phyloP scores from a whole-genome alignment of 805 yeast genomes.

The Nematodospora valgi region DNA sequence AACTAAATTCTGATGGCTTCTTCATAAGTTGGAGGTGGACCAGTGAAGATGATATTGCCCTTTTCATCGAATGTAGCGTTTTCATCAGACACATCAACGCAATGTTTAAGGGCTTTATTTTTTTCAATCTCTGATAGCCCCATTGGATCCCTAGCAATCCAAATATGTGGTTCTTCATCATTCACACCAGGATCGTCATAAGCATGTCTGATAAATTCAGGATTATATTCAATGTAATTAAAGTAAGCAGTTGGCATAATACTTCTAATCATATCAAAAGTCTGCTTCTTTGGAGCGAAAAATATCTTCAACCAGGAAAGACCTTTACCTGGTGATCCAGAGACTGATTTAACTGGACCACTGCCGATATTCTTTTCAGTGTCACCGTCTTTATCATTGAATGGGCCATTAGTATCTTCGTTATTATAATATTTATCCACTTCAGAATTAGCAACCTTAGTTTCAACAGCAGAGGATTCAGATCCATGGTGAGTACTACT shows the following conservation, averaged over 20 bases:
- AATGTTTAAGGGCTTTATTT: conserved; percentile 50
- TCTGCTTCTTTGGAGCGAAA: conserved; percentile 46
- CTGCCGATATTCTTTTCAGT: conserved; percentile 12
- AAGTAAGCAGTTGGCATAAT: conserved; percentile 40
- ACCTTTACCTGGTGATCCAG: conserved; percentile 18
- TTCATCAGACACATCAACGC: conserved; percentile 54
- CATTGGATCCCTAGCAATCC: conserved; percentile 68
- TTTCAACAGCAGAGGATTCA: conserved; percentile 9
- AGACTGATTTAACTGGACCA: conserved; percentile 9
- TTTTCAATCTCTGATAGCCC: conserved; percentile 65
- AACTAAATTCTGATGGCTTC: conserved; percentile 38
- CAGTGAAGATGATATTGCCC: conserved; percentile 50
- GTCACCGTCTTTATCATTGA: conserved; percentile 22
- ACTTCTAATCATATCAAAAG: conserved; percentile 43
- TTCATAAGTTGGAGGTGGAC: conserved; percentile 71
- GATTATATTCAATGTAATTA: conserved; percentile 40
- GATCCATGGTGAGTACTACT: conserved; percentile 4
- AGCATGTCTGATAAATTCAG: conserved; percentile 38
- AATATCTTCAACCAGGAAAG: conserved; percentile 35
- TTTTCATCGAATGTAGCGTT: conserved; percentile 58
- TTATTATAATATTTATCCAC: conserved; percentile 13
- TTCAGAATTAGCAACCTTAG: conserved; percentile 7
- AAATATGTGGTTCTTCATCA: conserved; percentile 58
- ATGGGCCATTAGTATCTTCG: conserved; percentile 13
- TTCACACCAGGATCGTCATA: conserved; percentile 57